Conservation (phyloP, 108 stramenopile genomes). For the Fragilaria radians region DNA sequence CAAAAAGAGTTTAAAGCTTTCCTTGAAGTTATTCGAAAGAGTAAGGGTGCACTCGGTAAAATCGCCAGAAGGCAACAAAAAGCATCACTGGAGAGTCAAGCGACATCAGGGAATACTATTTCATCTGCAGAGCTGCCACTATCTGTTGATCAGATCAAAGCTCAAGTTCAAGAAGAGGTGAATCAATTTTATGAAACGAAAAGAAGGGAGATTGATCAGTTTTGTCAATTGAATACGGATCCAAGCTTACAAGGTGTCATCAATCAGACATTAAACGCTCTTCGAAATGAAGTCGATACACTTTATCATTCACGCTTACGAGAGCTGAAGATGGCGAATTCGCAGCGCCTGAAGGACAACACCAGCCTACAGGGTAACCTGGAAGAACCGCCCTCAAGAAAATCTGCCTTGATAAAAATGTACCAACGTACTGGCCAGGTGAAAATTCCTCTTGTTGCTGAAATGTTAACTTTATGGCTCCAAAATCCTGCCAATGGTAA, state of each 20-base stretch:
- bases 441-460: slow-evolving; percentile 66
- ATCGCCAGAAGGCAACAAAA: slow-evolving; percentile 27
- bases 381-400: slow-evolving; percentile 20
- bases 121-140: slow-evolving; percentile 1
- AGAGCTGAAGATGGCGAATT: slow-evolving; percentile 2
- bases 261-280: neutral
- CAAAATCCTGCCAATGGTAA: slow-evolving; percentile 80
- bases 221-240: neutral
- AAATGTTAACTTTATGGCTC: slow-evolving; percentile 63
- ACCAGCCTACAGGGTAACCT: slow-evolving; percentile 7
- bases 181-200: neutral
- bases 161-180: neutral
- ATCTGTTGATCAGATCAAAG: neutral
- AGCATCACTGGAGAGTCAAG: neutral
- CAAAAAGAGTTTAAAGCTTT: slow-evolving; percentile 36
- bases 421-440: slow-evolving; percentile 76
- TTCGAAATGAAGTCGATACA: neutral
- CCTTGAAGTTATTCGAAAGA: slow-evolving; percentile 50
- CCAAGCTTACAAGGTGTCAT: neutral
- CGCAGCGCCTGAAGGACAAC: slow-evolving; percentile 13
- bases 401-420: slow-evolving; percentile 71
- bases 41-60: slow-evolving; percentile 65
- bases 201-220: neutral
- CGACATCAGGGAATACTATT: neutral
- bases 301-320: neutral